These are phyloP conservation scores for Meyerozyma elateridarum DNA, from an alignment of 1,139 yeast species.

Conservation along the genomic window DNA sequence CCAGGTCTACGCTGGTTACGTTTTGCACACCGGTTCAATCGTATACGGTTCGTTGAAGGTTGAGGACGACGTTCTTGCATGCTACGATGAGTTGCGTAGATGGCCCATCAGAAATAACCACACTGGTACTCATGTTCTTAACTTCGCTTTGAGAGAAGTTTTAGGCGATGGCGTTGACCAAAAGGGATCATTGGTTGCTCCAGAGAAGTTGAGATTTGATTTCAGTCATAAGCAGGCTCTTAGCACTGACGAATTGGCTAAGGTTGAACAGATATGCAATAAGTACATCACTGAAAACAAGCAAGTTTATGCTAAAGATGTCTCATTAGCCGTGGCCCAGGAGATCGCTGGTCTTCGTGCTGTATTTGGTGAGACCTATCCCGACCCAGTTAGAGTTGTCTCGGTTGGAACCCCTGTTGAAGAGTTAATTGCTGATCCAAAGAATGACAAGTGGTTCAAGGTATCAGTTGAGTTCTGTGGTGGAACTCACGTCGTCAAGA, in stretches of 20 bases:
- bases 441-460: constrained; percentile 66
- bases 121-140: constrained; percentile 95
- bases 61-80: constrained; percentile 72
- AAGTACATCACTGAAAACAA: constrained; percentile 66
- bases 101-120: constrained; percentile 97
- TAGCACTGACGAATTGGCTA: constrained; percentile 60
- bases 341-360: constrained; percentile 86
- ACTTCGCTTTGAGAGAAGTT: constrained; percentile 80
- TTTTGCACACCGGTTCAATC: constrained; percentile 85
- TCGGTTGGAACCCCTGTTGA: constrained; percentile 91
- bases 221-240: constrained; percentile 88
- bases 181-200: constrained; percentile 94
- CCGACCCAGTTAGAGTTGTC: constrained; percentile 97
- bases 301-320: constrained; percentile 78
- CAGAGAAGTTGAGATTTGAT: constrained; percentile 93
- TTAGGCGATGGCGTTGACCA: constrained; percentile 89
- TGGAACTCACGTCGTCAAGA: constrained; percentile 93
- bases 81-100: constrained; percentile 90
- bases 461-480: constrained; percentile 95
- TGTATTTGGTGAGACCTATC: constrained; percentile 97
- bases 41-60: constrained; percentile 70
- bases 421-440: constrained; percentile 67
- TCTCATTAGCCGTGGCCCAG: constrained; percentile 66
- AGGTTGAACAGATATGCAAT: constrained; percentile 73
- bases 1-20: constrained; percentile 90